Evolutionary conservation across 1,284 basidiomycete genomes (phyloP).

Genomic region (Pulveroboletus sp.): DNA sequence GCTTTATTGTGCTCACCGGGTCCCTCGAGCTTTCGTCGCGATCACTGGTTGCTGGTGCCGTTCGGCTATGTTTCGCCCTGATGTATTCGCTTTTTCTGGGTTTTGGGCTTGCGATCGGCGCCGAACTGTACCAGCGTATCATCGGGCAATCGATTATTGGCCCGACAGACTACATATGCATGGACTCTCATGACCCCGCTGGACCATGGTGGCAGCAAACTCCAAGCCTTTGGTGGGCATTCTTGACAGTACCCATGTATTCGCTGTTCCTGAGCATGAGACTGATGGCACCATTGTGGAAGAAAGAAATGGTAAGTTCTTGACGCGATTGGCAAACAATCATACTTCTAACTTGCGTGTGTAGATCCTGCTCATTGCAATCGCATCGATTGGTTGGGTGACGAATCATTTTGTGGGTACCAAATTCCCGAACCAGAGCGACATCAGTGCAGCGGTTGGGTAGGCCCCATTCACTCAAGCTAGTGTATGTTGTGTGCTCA

Average conservation of each 20-base stretch:
- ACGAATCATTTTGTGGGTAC: conserved; percentile 73
- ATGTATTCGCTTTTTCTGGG: conserved; percentile 81
- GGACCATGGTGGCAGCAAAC: conserved; percentile 64
- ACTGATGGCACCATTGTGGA: conserved; percentile 73
- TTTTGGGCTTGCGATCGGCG: conserved; percentile 82
- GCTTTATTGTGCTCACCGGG: conserved; percentile 80
- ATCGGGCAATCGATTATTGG: conserved; percentile 48
- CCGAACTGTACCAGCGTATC: conserved; percentile 63
- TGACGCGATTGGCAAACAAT: not conserved
- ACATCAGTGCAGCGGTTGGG: conserved; percentile 76
- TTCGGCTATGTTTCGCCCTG: conserved; percentile 81
- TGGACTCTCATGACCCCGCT: conserved; percentile 50
- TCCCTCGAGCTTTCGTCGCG: conserved; percentile 80
- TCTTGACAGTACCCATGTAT: conserved; percentile 81
- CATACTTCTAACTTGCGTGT: not conserved
- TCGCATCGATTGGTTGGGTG: conserved; percentile 78
- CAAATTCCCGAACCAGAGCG: conserved; percentile 69
- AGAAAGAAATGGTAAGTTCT: conserved; percentile 65
- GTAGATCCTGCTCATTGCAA: conserved; percentile 61
- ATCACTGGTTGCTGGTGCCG: conserved; percentile 83
- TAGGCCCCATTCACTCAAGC: conserved; percentile 25
- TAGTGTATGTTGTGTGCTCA: not conserved
- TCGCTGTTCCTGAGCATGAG: conserved; percentile 74
- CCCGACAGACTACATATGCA: conserved; percentile 62
- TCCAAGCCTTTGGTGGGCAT: conserved; percentile 62